Conservation (phyloP, 1,284 basidiomycete genomes). For the Papiliotrema terrestris region DNA sequence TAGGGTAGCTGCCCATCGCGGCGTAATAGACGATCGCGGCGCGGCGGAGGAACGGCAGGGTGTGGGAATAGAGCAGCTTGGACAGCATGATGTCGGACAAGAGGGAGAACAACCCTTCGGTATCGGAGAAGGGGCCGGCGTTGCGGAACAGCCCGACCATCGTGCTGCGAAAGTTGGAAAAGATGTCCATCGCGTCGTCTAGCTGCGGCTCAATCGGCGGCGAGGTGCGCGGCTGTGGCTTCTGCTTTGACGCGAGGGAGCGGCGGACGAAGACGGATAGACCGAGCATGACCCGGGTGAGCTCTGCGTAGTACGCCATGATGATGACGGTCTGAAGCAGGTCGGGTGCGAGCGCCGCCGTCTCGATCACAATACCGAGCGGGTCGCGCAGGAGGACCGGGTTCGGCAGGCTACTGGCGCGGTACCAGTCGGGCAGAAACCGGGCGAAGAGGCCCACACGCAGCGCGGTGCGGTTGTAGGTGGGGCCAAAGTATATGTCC, state of each 20-base stretch:
- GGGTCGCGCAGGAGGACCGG: constrained; percentile 83
- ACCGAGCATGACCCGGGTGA: constrained; percentile 78
- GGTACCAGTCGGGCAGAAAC: constrained; percentile 78
- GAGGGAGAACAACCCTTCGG: constrained; percentile 32
- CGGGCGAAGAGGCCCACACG: constrained; percentile 83
- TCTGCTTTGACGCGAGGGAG: constrained; percentile 35
- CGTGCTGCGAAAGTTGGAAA: constrained; percentile 32
- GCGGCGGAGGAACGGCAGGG: constrained; percentile 88
- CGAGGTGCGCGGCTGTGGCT: constrained; percentile 48
- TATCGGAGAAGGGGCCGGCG: constrained; percentile 40
- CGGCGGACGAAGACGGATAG: constrained; percentile 53
- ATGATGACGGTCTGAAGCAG: constrained; percentile 79
- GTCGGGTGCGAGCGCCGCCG: constrained; percentile 80
- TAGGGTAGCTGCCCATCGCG: constrained; percentile 56
- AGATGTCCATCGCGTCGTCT: constrained; percentile 31
- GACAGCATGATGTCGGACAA: constrained; percentile 57
- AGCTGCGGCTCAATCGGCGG: constrained; percentile 30
- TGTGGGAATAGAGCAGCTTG: constrained; percentile 82
- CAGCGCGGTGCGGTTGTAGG: constrained; percentile 61
- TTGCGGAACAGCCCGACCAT: constrained; percentile 49
- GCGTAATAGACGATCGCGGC: constrained; percentile 81
- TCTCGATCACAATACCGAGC: constrained; percentile 79
- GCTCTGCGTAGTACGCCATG: constrained; percentile 80
- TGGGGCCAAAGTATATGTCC: constrained; percentile 43
- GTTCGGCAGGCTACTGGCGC: constrained; percentile 69